A percentile compares a stretch with the other conserved stretches of the same genome.
Evolutionary conservation across 352 stramenopile genomes (phyloP).

Genomic region (Phytophthora syringae): DNA sequence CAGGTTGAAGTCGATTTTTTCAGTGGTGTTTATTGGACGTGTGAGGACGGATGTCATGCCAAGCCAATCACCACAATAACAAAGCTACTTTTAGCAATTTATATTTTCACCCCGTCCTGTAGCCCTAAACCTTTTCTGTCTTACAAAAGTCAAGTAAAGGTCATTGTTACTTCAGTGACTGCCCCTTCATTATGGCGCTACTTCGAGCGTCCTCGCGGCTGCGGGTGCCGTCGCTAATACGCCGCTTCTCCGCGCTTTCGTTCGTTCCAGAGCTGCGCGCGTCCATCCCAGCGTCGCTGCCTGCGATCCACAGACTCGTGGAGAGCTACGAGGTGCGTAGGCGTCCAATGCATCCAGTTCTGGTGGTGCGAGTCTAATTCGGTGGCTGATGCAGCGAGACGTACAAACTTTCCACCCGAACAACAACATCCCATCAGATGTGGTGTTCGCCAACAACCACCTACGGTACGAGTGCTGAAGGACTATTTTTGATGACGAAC

Average conservation of each 20-base stretch:
- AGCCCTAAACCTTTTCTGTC: no score
- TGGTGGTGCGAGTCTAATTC: neutral
- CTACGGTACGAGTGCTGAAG: conserved; percentile 38
- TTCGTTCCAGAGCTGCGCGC: conserved; percentile 59
- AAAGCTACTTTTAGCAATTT: no score
- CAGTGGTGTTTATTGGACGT: no score
- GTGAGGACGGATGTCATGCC: no score
- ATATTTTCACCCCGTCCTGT: no score
- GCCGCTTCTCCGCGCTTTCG: conserved; percentile 43
- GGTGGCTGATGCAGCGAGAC: conserved; percentile 40
- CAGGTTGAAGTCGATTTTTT: neutral
- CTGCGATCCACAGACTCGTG: conserved; percentile 52
- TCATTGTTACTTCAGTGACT: no score
- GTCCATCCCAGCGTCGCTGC: conserved; percentile 49
- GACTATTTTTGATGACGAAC: conserved; percentile 5
- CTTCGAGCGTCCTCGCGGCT: conserved; percentile 11
- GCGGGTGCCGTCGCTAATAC: conserved; percentile 27
- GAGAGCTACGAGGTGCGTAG: conserved; percentile 50
- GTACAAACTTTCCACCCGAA: conserved; percentile 54
- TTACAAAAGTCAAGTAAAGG: no score
- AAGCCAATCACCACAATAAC: no score
- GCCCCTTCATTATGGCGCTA: conserved; percentile 13
- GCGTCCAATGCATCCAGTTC: neutral
- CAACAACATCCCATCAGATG: conserved; percentile 46
- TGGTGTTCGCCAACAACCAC: conserved; percentile 83